Conservation (phyloP, 805 yeast genomes). For the Starmerella potacharoeniae region DNA sequence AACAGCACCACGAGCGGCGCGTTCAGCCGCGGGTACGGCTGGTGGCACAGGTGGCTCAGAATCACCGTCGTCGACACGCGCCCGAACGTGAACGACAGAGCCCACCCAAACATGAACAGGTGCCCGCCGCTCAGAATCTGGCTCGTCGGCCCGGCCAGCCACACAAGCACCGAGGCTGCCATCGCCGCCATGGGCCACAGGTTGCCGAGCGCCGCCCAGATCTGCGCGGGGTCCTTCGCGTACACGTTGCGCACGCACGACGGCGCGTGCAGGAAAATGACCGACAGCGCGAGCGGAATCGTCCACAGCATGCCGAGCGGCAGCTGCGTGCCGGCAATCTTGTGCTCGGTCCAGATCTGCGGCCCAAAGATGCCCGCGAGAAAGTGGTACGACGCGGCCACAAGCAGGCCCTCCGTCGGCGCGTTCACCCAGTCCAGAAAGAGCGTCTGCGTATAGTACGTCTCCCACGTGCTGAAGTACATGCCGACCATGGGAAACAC, state of each 20-base stretch:
- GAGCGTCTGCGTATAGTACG: slow-evolving; percentile 76
- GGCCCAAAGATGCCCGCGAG: slow-evolving; percentile 57
- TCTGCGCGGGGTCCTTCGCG: slow-evolving; percentile 32
- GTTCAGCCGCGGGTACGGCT: slow-evolving; percentile 63
- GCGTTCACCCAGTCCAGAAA: slow-evolving; percentile 78
- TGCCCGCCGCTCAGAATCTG: slow-evolving; percentile 28
- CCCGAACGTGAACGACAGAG: slow-evolving; percentile 79
- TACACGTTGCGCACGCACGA: slow-evolving; percentile 44
- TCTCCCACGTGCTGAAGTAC: slow-evolving; percentile 84
- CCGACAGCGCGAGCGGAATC: slow-evolving; percentile 23
- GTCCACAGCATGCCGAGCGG: slow-evolving; percentile 25
- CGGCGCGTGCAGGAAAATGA: slow-evolving; percentile 51
- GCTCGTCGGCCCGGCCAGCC: slow-evolving; percentile 41
- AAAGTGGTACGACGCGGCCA: slow-evolving; percentile 47
- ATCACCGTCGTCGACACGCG: slow-evolving; percentile 53
- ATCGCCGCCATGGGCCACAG: slow-evolving; percentile 57
- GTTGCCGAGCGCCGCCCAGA: slow-evolving; percentile 23
- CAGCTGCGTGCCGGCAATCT: slow-evolving; percentile 8
- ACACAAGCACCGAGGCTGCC: slow-evolving; percentile 37
- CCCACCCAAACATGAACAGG: slow-evolving; percentile 62
- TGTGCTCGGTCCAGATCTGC: slow-evolving; percentile 9
- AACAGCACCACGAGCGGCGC: slow-evolving; percentile 45
- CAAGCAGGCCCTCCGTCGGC: slow-evolving; percentile 87
- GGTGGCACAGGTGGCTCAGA: slow-evolving; percentile 73
- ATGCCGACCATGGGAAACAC: slow-evolving; percentile 40